Conservation (phyloP, 768 basidiomycete genomes). For the Panaeolus cyanescens region DNA sequence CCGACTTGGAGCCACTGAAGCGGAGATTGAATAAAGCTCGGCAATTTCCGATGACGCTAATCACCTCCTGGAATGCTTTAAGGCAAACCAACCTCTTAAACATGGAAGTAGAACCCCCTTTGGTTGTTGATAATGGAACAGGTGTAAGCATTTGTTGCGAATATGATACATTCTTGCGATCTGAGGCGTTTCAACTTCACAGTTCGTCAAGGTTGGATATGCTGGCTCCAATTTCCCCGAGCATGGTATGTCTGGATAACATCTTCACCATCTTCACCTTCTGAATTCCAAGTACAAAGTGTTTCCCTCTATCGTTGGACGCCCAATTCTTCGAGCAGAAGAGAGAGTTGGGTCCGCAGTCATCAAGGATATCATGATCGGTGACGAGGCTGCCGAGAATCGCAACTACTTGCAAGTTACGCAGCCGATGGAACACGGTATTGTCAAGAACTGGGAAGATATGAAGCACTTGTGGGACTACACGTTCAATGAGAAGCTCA, state of each 20-base stretch:
- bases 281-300: constrained; percentile 46
- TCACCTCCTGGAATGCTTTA: constrained; percentile 3
- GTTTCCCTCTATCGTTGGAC: constrained; percentile 95
- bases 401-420: constrained; percentile 96
- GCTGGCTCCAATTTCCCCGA: constrained; percentile 95
- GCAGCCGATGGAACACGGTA: constrained; percentile 99
- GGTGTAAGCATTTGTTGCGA: constrained; percentile 54
- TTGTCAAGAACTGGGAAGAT: constrained; percentile 98
- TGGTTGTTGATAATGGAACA: constrained; percentile 89
- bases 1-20: too few relatives aligned
- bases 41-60: not conserved
- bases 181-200: constrained; percentile 11
- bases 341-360: constrained; percentile 84
- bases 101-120: constrained; percentile 53
- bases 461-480: constrained; percentile 99
- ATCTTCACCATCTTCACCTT: not conserved
- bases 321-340: constrained; percentile 96
- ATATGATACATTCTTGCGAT: not conserved
- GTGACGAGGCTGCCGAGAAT: constrained; percentile 93
- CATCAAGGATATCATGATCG: constrained; percentile 98
- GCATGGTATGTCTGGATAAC: constrained; percentile 58
- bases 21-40: not conserved
- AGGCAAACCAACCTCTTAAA: constrained; percentile 4
- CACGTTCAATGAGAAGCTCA: constrained; percentile 95
- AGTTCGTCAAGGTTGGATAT: constrained; percentile 92